These are phyloP conservation scores for Mucor piriformis DNA, from an alignment of 371 early-diverging fungal species.

Conservation along the genomic window DNA sequence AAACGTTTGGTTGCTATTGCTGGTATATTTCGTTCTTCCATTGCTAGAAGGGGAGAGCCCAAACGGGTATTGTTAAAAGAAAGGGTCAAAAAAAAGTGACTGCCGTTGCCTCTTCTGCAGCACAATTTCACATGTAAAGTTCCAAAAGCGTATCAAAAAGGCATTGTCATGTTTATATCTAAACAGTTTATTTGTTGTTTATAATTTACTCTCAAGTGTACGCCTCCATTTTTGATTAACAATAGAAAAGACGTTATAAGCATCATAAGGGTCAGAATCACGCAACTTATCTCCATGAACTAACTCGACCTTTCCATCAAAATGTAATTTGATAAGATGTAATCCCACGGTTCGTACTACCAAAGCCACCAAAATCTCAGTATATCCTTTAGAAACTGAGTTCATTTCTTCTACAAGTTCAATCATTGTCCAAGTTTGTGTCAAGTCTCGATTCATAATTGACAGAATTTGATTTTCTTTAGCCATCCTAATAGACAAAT, in stretches of 20 bases:
- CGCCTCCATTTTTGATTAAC: constrained; percentile 20
- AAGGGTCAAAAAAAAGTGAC: too few species aligned
- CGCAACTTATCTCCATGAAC: not conserved
- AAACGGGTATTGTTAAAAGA: too few species aligned
- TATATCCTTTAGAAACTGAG: constrained; percentile 1
- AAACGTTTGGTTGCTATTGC: constrained; percentile 2
- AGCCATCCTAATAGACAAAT: constrained; percentile 19
- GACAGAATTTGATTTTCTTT: constrained; percentile 36
- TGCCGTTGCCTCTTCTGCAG: too few species aligned
- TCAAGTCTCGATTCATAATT: constrained; percentile 21
- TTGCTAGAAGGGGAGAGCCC: too few species aligned
- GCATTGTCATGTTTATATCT: too few species aligned
- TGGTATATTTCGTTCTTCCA: not conserved
- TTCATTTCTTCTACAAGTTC: constrained; percentile 13
- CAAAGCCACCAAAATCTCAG: constrained; percentile 1
- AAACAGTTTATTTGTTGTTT: not conserved
- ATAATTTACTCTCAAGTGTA: constrained; percentile 13
- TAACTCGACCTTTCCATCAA: constrained; percentile 23
- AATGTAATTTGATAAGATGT: constrained; percentile 24
- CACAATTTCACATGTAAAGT: too few species aligned
- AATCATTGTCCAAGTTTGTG: constrained; percentile 4
- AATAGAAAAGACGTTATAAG: constrained; percentile 11
- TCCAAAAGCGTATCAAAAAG: too few species aligned
- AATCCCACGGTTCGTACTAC: constrained; percentile 25
- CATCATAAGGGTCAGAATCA: constrained; percentile 9